Evolutionary conservation across 192 early-diverging fungal genomes (phyloP).

Genomic region (Glomus cerebriforme): DNA sequence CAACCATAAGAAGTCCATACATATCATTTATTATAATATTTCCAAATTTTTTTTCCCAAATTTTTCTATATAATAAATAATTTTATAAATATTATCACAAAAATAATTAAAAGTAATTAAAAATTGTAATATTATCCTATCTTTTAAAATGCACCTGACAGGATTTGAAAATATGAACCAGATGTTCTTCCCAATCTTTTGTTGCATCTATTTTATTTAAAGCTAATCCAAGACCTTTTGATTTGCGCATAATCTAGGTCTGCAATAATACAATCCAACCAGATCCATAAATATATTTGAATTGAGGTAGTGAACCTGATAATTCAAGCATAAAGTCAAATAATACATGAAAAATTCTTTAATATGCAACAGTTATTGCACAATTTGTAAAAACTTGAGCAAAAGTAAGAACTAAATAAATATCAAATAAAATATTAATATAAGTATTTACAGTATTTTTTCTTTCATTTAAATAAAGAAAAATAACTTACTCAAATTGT

Average conservation of each 20-base stretch:
- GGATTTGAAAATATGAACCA: conserved; percentile 9
- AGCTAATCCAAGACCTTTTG: background rate
- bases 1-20: background rate
- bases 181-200: background rate
- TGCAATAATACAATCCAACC: background rate
- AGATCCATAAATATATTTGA: background rate
- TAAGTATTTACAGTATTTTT: background rate
- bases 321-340: background rate
- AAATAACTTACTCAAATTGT: background rate
- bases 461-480: background rate
- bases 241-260: background rate
- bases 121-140: background rate
- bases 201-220: background rate
- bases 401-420: conserved; percentile 6
- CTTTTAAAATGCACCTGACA: background rate
- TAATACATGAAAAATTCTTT: background rate
- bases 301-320: background rate
- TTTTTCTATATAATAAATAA: background rate
- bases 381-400: background rate
- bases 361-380: background rate
- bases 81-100: background rate
- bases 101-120: background rate
- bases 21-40: background rate
- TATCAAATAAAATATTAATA: background rate
- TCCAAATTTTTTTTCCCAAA: background rate